These are phyloP conservation scores for Kuraishia piskuri DNA, from an alignment of 805 yeast species.

Conservation along the genomic window DNA sequence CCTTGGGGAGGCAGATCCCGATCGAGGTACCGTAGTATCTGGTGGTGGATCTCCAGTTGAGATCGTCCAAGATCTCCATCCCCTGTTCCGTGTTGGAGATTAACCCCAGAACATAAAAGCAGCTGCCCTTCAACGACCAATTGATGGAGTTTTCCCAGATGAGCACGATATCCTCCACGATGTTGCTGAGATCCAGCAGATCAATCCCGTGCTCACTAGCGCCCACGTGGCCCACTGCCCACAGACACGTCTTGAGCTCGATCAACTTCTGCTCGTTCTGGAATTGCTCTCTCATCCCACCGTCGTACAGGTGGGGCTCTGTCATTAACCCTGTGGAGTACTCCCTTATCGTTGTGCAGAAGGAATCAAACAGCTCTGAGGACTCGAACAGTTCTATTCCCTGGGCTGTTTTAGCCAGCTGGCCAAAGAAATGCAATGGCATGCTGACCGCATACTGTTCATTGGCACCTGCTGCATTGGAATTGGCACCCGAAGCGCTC, in stretches of 20 bases:
- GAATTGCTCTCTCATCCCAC: neutral
- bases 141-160: conserved; percentile 38
- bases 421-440: conserved; percentile 73
- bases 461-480: neutral
- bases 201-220: conserved; percentile 62
- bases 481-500: neutral
- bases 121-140: conserved; percentile 64
- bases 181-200: conserved; percentile 37
- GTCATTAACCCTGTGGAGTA: neutral
- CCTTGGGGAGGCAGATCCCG: conserved; percentile 19
- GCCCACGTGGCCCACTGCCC: conserved; percentile 85
- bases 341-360: conserved; percentile 2
- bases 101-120: conserved; percentile 71
- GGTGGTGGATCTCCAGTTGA: conserved; percentile 57
- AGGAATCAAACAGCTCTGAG: conserved; percentile 16
- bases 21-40: conserved; percentile 32
- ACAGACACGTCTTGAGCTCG: conserved; percentile 63
- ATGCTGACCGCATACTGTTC: conserved; percentile 10
- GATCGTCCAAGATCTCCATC: conserved; percentile 73
- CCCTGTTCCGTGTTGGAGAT: conserved; percentile 71
- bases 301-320: neutral
- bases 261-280: conserved; percentile 27
- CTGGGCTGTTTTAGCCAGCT: conserved; percentile 69
- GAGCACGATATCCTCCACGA: conserved; percentile 43
- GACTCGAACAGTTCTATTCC: conserved; percentile 56